phyloP scores from a whole-genome alignment of 2,329 filamentous ascomycete species.

The Fusarium tupiense region DNA sequence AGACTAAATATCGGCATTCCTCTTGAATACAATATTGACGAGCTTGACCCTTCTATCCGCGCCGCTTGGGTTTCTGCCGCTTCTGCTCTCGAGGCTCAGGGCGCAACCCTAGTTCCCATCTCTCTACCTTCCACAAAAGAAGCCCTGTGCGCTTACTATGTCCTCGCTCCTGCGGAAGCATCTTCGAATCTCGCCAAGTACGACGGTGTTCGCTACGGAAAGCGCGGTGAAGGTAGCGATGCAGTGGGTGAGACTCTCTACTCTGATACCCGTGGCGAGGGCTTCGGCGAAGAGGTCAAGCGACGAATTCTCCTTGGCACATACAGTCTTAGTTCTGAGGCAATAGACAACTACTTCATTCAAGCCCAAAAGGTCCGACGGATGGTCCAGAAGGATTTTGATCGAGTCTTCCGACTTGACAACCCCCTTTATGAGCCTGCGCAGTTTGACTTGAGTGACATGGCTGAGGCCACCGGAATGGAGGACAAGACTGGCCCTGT shows the following conservation, averaged over 20 bases:
- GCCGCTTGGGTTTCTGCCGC: constrained; percentile 75
- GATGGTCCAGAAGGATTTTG: constrained; percentile 86
- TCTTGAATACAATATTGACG: constrained; percentile 86
- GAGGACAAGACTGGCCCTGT: constrained; percentile 66
- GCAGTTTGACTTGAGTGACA: constrained; percentile 68
- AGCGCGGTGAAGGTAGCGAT: constrained; percentile 61
- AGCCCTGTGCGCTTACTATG: constrained; percentile 92
- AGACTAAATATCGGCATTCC: constrained; percentile 65
- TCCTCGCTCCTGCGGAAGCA: constrained; percentile 93
- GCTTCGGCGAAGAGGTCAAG: constrained; percentile 86
- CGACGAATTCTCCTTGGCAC: constrained; percentile 88
- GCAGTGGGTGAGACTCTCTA: constrained; percentile 75
- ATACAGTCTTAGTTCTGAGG: constrained; percentile 88
- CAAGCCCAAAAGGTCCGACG: constrained; percentile 89
- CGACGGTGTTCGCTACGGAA: constrained; percentile 93
- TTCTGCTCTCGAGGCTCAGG: constrained; percentile 66
- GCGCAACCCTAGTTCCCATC: constrained; percentile 78
- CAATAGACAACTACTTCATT: constrained; percentile 96
- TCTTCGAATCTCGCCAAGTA: constrained; percentile 97
- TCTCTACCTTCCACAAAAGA: constrained; percentile 85
- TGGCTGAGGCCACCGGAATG: constrained; percentile 62
- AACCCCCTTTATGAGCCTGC: constrained; percentile 72
- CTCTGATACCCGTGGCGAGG: constrained; percentile 75
- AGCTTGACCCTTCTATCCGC: constrained; percentile 76
- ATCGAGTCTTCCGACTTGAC: constrained; percentile 74